These are phyloP conservation scores for Fomitopsis palustris DNA, from an alignment of 1,284 basidiomycete species.

Conservation along the genomic window DNA sequence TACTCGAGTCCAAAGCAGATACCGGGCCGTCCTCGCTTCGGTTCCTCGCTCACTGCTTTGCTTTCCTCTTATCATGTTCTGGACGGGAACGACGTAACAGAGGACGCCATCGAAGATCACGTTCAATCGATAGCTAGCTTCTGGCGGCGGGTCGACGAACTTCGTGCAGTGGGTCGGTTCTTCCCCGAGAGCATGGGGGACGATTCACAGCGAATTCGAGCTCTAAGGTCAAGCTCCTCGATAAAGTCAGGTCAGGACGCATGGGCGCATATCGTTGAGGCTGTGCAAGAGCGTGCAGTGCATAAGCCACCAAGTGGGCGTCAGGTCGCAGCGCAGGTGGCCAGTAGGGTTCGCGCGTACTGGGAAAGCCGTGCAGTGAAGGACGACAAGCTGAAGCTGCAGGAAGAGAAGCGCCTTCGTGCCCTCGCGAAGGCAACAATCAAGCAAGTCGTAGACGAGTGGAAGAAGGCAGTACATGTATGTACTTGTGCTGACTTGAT, in stretches of 20 bases:
- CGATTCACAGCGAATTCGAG: slow-evolving; percentile 10
- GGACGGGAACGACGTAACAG: slow-evolving; percentile 45
- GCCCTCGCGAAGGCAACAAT: slow-evolving; percentile 70
- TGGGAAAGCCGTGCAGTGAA: slow-evolving; percentile 71
- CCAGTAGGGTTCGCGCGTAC: slow-evolving; percentile 69
- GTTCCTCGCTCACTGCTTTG: slow-evolving; percentile 50
- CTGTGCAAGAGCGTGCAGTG: slow-evolving; percentile 33
- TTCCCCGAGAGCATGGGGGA: slow-evolving; percentile 14
- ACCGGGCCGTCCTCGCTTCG: slow-evolving; percentile 48
- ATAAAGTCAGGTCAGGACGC: slow-evolving; percentile 16
- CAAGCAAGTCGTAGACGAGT: slow-evolving; percentile 74
- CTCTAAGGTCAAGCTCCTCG: neutral
- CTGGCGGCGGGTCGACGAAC: slow-evolving; percentile 48
- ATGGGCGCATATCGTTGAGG: slow-evolving; percentile 56
- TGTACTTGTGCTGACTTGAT: too few species aligned
- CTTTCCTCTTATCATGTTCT: slow-evolving; percentile 59
- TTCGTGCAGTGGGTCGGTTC: slow-evolving; percentile 39
- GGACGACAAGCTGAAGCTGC: slow-evolving; percentile 60
- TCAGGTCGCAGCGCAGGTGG: slow-evolving; percentile 56
- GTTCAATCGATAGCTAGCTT: slow-evolving; percentile 49
- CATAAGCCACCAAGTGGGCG: slow-evolving; percentile 43
- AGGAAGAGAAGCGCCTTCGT: slow-evolving; percentile 69
- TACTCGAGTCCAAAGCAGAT: slow-evolving; percentile 69
- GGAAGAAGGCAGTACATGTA: slow-evolving; percentile 89
- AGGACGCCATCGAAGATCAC: slow-evolving; percentile 38